phyloP scores from a whole-genome alignment of 2,329 filamentous ascomycete species.

The Cladosporium sp. region DNA sequence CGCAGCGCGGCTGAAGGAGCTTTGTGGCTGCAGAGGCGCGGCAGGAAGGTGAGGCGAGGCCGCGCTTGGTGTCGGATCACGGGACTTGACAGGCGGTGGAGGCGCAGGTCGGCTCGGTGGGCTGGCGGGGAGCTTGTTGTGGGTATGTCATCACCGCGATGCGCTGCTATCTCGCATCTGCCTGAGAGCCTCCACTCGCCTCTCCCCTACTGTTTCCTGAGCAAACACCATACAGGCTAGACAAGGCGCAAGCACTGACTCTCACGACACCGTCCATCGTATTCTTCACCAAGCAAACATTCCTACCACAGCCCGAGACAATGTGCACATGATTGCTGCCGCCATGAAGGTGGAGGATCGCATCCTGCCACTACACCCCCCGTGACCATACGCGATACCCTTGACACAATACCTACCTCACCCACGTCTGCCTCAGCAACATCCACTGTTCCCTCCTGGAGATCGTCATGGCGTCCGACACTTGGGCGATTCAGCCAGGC shows the following conservation, averaged over 20 bases:
- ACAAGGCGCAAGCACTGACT: too few relatives aligned
- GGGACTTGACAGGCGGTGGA: too few relatives aligned
- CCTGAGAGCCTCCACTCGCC: too few relatives aligned
- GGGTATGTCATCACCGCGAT: neutral
- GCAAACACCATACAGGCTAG: neutral
- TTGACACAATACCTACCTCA: neutral
- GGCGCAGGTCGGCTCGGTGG: neutral
- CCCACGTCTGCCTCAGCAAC: neutral
- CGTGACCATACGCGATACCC: slow-evolving; percentile 7
- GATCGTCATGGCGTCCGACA: slow-evolving; percentile 5
- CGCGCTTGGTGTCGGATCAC: too few relatives aligned
- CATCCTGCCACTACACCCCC: slow-evolving; percentile 12
- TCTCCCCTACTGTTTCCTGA: neutral
- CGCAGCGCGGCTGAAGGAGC: neutral
- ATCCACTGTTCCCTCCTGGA: too few relatives aligned
- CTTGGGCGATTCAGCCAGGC: slow-evolving; percentile 19
- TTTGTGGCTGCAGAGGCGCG: too few relatives aligned
- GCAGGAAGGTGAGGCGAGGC: too few relatives aligned
- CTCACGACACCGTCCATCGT: neutral
- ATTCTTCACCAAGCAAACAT: neutral
- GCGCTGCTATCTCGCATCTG: too few relatives aligned
- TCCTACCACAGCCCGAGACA: neutral
- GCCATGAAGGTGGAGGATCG: slow-evolving; percentile 13
- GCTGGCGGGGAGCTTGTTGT: neutral
- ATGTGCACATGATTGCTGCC: slow-evolving; percentile 11